Conservation (phyloP, 768 basidiomycete species). For the Macrolepiota fuliginosa region DNA sequence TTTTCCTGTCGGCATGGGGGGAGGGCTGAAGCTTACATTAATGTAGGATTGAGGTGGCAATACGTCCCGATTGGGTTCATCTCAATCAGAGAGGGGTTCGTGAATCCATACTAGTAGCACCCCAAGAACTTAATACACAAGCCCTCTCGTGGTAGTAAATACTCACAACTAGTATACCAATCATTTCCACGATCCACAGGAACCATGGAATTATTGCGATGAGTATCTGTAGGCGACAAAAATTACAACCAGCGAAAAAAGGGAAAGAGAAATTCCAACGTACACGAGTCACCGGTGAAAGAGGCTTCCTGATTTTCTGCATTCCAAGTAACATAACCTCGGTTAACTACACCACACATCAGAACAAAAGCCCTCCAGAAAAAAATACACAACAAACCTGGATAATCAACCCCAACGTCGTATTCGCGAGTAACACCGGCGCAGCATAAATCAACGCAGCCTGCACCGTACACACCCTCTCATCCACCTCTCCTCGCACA, state of each 20-base stretch:
- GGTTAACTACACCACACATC: neutral
- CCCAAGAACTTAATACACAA: neutral
- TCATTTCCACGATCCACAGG: slow-evolving; percentile 1
- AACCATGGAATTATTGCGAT: slow-evolving; percentile 5
- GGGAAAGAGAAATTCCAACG: neutral
- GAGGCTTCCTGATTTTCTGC: neutral
- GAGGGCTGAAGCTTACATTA: neutral
- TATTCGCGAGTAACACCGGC: neutral
- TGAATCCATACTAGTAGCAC: neutral
- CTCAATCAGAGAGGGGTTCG: neutral
- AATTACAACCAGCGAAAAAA: neutral
- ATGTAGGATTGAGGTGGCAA: neutral
- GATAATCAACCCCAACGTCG: slow-evolving; percentile 8
- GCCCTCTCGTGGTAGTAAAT: no score
- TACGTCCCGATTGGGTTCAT: slow-evolving; percentile 3
- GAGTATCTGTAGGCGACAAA: neutral
- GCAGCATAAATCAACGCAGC: slow-evolving; percentile 7
- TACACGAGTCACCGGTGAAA: neutral
- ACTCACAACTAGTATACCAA: neutral
- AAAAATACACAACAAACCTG: neutral
- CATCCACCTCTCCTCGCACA: neutral
- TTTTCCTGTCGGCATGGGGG: neutral
- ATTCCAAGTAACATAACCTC: slow-evolving; percentile 3
- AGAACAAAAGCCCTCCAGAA: neutral
- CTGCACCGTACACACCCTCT: slow-evolving; percentile 3